Base-by-base conservation (phyloP, 2,329 filamentous ascomycete species). In the Tolypocladium album region DNA sequence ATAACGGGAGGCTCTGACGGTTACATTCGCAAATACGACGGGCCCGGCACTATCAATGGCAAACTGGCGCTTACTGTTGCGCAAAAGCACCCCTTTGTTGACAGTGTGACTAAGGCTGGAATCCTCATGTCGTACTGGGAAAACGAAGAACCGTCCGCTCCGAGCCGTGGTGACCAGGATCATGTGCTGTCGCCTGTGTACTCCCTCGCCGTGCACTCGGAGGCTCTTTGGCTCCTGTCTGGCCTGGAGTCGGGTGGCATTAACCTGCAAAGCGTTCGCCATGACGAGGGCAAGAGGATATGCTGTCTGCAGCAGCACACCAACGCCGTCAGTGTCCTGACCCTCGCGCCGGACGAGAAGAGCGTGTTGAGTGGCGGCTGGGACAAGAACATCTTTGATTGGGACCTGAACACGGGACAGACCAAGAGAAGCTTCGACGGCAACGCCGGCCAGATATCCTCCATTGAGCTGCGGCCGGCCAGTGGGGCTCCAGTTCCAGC, bases 111-210 rank as follows among this genome's bases (percentile, higher is more conserved):
- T 60, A 99, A 99, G 74, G 92, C 93, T 2, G 94, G 92, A 1
- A 90, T 96, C 7, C 77, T 97, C 57, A 87, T 97, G 82, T 96
- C 90, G 58, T 99, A 99, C 73, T 99, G 94, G 94, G 94, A 97
- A 73, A 99, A 97, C 68, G 92, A 97, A 71, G 93, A 99, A 70
- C 84, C 85, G 2, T 65, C 75, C 3, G 70, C 69, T 0, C 72
- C 75, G 0, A 72, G 74, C 5, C 73, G 76, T 42, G 72, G 78
- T 17, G 77, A 78, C 15, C 77, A 88, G 56, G 87, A 90, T 3
- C 76, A 84, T 31, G 75, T 82, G 6, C 75, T 93, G n/a, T 96
- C 91, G 12, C 92, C 94, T 0, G 93, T 99, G 0, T 99, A 99
- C 73, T 96, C 92, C 8, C 79, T 99, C 34, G 94, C 94, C 1